Conservation (phyloP, 768 basidiomycete species). For the Mycena rosella region DNA sequence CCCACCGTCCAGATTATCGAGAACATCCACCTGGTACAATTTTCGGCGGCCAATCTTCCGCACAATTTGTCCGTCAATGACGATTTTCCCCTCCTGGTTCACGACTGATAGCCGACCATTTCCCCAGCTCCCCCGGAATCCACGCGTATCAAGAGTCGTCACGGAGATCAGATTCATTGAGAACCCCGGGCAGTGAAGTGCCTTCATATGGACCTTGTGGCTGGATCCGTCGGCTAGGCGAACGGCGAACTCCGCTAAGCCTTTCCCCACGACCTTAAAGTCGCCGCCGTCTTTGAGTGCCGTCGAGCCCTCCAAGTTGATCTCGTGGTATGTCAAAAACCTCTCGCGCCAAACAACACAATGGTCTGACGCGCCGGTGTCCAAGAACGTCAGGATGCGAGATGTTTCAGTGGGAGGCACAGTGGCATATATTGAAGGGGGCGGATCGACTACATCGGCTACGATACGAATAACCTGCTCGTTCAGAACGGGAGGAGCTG, state of each 20-base stretch:
- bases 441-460: conserved; percentile 7
- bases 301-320: background rate
- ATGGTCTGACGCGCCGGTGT: background rate
- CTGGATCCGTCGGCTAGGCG: background rate
- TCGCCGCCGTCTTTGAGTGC: background rate
- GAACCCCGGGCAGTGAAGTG: background rate
- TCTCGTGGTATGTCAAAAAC: background rate
- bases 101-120: background rate
- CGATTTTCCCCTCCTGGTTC: background rate
- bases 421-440: conserved; percentile 3
- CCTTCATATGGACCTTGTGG: background rate
- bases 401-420: too few relatives aligned
- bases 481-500: conserved; percentile 28
- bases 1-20: background rate
- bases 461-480: conserved; percentile 26
- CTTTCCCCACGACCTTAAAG: background rate
- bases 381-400: background rate
- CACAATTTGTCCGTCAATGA: background rate
- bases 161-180: conserved; percentile 13
- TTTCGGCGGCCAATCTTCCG: background rate
- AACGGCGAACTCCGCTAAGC: background rate
- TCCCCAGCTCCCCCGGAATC: conserved; percentile 5
- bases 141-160: background rate
- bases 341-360: background rate
- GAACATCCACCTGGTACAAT: background rate